Base-by-base conservation (phyloP, 257 asterid genomes). In the Solanum sejunctum region DNA sequence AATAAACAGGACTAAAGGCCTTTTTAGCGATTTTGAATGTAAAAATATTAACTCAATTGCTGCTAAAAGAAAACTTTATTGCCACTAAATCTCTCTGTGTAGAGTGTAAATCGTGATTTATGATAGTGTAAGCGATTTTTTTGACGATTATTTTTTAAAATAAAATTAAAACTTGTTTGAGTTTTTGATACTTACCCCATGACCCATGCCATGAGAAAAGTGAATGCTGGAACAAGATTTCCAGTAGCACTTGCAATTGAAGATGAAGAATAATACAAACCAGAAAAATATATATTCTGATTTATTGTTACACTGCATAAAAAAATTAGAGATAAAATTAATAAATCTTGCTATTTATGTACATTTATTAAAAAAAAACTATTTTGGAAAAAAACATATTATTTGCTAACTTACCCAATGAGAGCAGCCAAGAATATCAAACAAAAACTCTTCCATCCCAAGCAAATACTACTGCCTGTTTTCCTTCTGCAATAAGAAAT, bases 221-320 rank as follows among this genome's bases (percentile, higher is more conserved):
- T 90, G 85, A 90, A 20, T 9, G 89, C 91, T 16, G 93, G 91
- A 52, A 85, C 77, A 36, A 89, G 80, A 80, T 90, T 90, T 3
- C 87, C 86, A 84, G 88, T 80, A 70, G 93, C 91, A 87, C 90
- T 86, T 32, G 89, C 90, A 21, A 84, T 88, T 21, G 93, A 86
- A 6, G 93, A 89, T 43, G 93, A 90, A 18, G 91, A 83, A 41
- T 87, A 67, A 78, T 87, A 89, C 2, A 90, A 75, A 36, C 91
- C 93, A 85, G 89, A 89, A 84, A 84, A 87, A 77, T 89, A 87
- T 2, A 87, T 39, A 57, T 87, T 89, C 84, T 90, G 93, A 85
- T 88, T 82, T 18, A 88, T 75, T 61, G 93, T 90, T 36, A 90
- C 86, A 5, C 93, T 89, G 90, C 85, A 84, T 11, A 3, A 73